Conservation (phyloP, 2,329 filamentous ascomycete genomes). For the Aureobasidium subglaciale region DNA sequence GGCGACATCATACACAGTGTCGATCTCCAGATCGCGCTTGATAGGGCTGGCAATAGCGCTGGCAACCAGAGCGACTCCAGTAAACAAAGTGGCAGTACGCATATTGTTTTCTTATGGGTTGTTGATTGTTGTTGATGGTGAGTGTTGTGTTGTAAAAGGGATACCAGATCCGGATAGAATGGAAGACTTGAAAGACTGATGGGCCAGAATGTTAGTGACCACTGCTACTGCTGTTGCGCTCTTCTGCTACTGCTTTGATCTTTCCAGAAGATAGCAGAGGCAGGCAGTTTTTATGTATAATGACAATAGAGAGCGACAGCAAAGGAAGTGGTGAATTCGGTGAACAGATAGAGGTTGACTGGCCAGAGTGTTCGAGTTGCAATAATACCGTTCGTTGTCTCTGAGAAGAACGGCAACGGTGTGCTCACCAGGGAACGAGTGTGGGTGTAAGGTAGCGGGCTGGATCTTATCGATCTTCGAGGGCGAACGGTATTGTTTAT, state of each 20-base stretch:
- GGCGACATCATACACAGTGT: constrained; percentile 24
- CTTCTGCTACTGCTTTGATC: constrained; percentile 14
- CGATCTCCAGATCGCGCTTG: constrained; percentile 23
- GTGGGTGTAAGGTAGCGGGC: neutral
- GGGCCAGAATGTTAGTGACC: constrained; percentile 14
- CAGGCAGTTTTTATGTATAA: constrained; percentile 16
- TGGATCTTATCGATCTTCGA: constrained; percentile 17
- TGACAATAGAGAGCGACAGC: neutral
- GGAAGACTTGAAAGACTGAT: constrained; percentile 15
- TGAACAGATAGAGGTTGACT: constrained; percentile 1
- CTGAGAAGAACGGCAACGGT: neutral
- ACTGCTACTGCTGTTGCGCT: constrained; percentile 16
- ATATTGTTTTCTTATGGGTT: constrained; percentile 23
- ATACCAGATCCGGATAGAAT: constrained; percentile 20
- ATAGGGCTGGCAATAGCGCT: constrained; percentile 30
- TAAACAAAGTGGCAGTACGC: constrained; percentile 29
- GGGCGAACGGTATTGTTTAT: constrained; percentile 14
- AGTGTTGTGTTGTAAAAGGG: constrained; percentile 18
- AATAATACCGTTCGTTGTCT: constrained; percentile 15
- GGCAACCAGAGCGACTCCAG: constrained; percentile 30
- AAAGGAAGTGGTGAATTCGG: constrained; percentile 1
- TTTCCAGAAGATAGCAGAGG: constrained; percentile 8
- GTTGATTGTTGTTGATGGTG: constrained; percentile 20
- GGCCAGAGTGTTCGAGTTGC: constrained; percentile 12
- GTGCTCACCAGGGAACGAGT: constrained; percentile 13